A percentile compares a stretch with the other conserved stretches of the same genome.
Evolutionary conservation across 208 protist genomes (phyloP).

Genomic region (Trypanosoma platydactyli): DNA sequence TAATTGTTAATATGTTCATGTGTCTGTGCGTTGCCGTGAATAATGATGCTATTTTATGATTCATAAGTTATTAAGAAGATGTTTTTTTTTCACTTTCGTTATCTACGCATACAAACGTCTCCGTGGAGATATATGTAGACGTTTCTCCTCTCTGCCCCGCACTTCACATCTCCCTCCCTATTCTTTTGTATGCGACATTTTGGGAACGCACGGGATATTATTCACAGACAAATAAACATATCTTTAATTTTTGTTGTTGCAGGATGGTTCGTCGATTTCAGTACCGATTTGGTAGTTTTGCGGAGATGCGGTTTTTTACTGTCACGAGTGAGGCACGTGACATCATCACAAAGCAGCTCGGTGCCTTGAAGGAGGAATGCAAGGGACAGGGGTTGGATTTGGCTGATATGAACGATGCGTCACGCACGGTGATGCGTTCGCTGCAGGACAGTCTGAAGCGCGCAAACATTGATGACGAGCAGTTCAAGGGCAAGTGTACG

Average conservation of each 20-base stretch:
- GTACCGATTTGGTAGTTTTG: background rate
- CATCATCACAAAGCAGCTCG: constrained; percentile 70
- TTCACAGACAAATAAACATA: no score
- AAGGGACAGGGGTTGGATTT: constrained; percentile 86
- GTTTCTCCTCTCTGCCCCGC: no score
- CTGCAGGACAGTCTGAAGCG: constrained; percentile 61
- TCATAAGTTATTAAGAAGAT: constrained; percentile 3
- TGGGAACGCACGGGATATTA: no score
- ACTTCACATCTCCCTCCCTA: no score
- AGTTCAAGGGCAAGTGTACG: constrained; percentile 73
- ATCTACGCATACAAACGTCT: no score
- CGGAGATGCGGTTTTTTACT: constrained; percentile 30
- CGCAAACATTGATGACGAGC: constrained; percentile 50
- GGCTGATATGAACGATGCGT: constrained; percentile 86
- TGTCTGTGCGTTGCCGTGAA: background rate
- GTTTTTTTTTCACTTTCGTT: constrained; percentile 17
- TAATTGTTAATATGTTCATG: constrained; percentile 3
- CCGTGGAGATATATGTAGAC: no score
- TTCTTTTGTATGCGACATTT: no score
- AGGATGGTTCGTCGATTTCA: constrained; percentile 19
- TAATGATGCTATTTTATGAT: background rate
- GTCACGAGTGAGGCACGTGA: constrained; percentile 55
- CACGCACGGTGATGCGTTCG: constrained; percentile 48
- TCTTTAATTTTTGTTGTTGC: constrained; percentile 15
- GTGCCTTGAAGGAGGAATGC: constrained; percentile 82